These are phyloP conservation scores for Xylariaceae sp. DNA, from an alignment of 2,329 filamentous ascomycete genomes.

Conservation along the genomic window DNA sequence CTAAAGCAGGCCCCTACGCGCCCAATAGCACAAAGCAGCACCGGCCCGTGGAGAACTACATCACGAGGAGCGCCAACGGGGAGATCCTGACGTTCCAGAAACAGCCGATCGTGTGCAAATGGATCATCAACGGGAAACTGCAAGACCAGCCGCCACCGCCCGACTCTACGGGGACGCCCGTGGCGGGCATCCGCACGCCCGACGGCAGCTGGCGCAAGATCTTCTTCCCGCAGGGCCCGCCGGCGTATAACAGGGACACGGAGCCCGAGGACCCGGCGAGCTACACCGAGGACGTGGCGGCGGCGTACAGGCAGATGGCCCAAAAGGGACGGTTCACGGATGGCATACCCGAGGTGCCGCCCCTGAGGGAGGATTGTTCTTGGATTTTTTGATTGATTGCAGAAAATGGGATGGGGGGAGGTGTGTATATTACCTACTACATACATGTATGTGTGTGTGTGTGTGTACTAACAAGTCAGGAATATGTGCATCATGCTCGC, in stretches of 20 bases:
- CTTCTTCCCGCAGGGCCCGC: slow-evolving; percentile 69
- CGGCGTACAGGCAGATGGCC: slow-evolving; percentile 59
- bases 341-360: slow-evolving; percentile 73
- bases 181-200: slow-evolving; percentile 44
- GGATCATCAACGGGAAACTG: slow-evolving; percentile 24
- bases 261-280: slow-evolving; percentile 46
- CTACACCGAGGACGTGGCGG: slow-evolving; percentile 56
- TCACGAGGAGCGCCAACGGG: slow-evolving; percentile 37
- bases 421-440: too few species aligned
- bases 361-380: slow-evolving; percentile 66
- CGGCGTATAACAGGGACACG: slow-evolving; percentile 56
- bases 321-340: slow-evolving; percentile 63
- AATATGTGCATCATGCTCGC: too few species aligned
- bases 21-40: slow-evolving; percentile 41
- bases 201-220: slow-evolving; percentile 59
- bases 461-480: too few species aligned
- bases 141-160: slow-evolving; percentile 13
- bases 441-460: too few species aligned
- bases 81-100: slow-evolving; percentile 57
- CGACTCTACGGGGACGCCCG: slow-evolving; percentile 12
- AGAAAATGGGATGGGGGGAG: not conserved
- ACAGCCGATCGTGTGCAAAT: slow-evolving; percentile 55
- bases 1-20: slow-evolving; percentile 35
- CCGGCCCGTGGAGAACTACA: slow-evolving; percentile 40
- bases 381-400: slow-evolving; percentile 67